Evolutionary conservation across 495 filamentous ascomycete genomes (phyloP).

Genomic region (Penicillium egyptiacum): DNA sequence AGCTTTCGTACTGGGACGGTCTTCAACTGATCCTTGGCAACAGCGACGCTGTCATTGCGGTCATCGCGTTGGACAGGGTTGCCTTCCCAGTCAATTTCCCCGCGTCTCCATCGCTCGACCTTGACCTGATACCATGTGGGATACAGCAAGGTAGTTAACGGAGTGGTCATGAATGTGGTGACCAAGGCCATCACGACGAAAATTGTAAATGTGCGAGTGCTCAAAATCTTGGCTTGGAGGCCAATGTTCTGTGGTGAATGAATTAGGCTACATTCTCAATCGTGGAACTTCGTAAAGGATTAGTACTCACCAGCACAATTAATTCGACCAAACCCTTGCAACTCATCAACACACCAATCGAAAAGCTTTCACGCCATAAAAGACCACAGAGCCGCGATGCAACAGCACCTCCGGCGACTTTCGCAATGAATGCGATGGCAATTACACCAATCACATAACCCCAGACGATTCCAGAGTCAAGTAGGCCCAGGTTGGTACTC

Average conservation of each 20-base stretch:
- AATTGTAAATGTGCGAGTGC: conserved; percentile 87
- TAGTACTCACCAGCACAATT: conserved; percentile 77
- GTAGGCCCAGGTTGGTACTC: conserved; percentile 81
- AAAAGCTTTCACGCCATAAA: conserved; percentile 89
- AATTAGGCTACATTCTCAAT: not conserved
- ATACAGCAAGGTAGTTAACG: conserved; percentile 74
- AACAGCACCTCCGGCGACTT: conserved; percentile 80
- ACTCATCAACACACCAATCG: conserved; percentile 93
- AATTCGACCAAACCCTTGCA: conserved; percentile 96
- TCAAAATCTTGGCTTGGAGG: conserved; percentile 86
- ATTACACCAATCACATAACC: conserved; percentile 88
- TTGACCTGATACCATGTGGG: conserved; percentile 91
- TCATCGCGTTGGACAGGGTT: conserved; percentile 50
- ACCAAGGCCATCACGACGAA: conserved; percentile 98
- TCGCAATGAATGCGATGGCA: conserved; percentile 78
- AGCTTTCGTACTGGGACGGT: conserved; percentile 45
- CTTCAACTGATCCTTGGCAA: conserved; percentile 46
- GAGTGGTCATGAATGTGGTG: conserved; percentile 89
- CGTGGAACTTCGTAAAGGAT: not conserved
- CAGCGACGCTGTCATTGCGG: conserved; percentile 36
- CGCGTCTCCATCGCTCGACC: conserved; percentile 82
- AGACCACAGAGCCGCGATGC: conserved; percentile 77
- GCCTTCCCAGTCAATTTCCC: conserved; percentile 93
- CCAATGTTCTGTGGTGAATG: conserved; percentile 76
- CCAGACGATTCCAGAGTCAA: conserved; percentile 84